Base-by-base conservation (phyloP, 768 basidiomycete genomes). In the Amanita rimosa region DNA sequence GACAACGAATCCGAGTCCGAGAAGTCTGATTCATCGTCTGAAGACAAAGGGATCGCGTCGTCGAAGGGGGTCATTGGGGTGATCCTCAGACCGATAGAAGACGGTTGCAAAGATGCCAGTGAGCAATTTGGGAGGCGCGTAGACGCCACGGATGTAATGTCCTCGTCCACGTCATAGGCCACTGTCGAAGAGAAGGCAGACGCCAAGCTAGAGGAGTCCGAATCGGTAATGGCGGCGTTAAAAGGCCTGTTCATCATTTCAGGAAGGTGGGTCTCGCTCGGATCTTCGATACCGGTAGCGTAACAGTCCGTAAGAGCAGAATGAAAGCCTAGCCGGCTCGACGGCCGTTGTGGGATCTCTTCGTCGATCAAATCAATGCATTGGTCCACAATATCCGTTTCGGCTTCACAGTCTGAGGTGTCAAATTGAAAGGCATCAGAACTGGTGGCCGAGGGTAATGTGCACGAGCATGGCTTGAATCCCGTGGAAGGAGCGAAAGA, bases 301-400 rank as follows among this genome's bases (percentile, higher is more conserved):
- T 41, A 40, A 19, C 14, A n/a, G 21, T 53, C 56, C 44, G 56
- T 50, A 56, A 55, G 52, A 54, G 61, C 42, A 38, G 46, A 56
- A 57, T 69, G 70, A 54, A 75, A 75, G 41, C 72, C 72, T 6
- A 77, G 65, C 39, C 72, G 73, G 53, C 72, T 79, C 24, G 65
- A 63, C 44, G 75, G 73, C 27, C 74, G 71, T 54, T 63, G 61
- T 29, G 73, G 71, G n/a, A 64, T 56, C 17, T 58, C 57, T 17
- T 21, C 48, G 26, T 39, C 33, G 31, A 44, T 39, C 35, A 44
- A 42, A 26, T 48, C 44, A 31, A 43, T 49, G 38, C 51, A 52
- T 38, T 57, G 54, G 36, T 59, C 58, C 39, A 55, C 58, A 44
- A 59, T 59, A 46, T 59, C 59, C 22, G 54, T 56, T 54, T 59